Evolutionary conservation across 2,329 filamentous ascomycete species (phyloP), one percentile per base, ranked within the genome.

Genomic region (Huntiella moniliformis): DNA sequence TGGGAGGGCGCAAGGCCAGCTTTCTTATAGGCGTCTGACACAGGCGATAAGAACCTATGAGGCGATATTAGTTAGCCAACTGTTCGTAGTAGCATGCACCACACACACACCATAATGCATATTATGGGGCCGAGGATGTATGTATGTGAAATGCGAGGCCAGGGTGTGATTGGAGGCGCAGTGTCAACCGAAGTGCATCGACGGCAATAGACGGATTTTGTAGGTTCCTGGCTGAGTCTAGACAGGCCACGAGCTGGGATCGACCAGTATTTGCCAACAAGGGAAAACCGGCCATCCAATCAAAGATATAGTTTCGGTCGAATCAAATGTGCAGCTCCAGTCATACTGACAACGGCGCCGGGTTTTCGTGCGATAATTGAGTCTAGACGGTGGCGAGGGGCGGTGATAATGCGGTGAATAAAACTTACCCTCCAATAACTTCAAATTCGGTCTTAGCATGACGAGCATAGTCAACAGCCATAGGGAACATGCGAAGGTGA

Each of bases 401-500:
- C 4, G 2, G 22, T 6, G 10, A 28, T 28, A 28, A 3, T 28
- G 10, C 22, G 22, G 5, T 10, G 22, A 28, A 15, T 15, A 31
- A 12, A 28, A 37, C 47, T 59, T 88, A 94, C 44, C 83, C 85
- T 51, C 83, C 87, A 38, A 94, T 70, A 32, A 95, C 75, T 60
- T 95, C 86, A 58, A 82, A 95, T 45, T 82, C 67, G 17, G 48
- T 52, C 35, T 51, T 51, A 16, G 48, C 49, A 46, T 52, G 48
- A 22, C 78, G 77, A 53, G 77, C 77, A 61, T 81, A 87, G 61
- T 91, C 82, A 54, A 77, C 73, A 1, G 82, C 82, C 76, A 92
- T 85, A 56, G 85, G 81, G 57, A 91, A 88, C 80, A 92, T 88
- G 58, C 82, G 78, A 51, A 91, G 65, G 58, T 88, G 82, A 22